Conservation (phyloP, 306 rosid species). For the Lupinus albus region DNA sequence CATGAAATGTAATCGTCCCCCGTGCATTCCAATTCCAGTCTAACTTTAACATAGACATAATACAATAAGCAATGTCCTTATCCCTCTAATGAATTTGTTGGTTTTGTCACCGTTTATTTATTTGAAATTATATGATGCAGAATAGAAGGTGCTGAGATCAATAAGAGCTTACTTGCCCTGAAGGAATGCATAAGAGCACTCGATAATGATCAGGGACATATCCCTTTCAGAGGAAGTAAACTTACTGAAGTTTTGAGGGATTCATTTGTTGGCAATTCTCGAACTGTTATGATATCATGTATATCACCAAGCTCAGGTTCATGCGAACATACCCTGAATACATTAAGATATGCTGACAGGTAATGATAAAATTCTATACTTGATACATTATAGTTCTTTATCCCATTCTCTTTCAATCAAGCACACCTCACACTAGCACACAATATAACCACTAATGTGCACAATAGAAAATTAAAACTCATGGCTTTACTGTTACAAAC, state of each 20-base stretch:
- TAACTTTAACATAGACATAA: background rate
- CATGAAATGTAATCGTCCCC: conserved; percentile 20
- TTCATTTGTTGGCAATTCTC: conserved; percentile 93
- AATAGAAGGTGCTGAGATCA: conserved; percentile 99
- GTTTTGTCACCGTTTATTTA: conserved; percentile 29
- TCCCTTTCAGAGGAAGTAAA: conserved; percentile 99
- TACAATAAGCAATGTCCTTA: background rate
- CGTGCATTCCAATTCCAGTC: background rate
- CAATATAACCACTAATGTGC: conserved; percentile 10
- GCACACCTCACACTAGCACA: conserved; percentile 25
- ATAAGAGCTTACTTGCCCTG: conserved; percentile 96
- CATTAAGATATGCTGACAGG: conserved; percentile 99
- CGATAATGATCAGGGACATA: conserved; percentile 98
- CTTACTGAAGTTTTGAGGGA: conserved; percentile 98
- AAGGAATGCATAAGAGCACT: conserved; percentile 99
- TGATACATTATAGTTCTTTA: conserved; percentile 9
- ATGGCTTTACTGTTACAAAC: conserved; percentile 30
- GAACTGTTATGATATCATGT: conserved; percentile 98
- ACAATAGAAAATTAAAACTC: conserved; percentile 20
- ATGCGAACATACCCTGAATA: conserved; percentile 95
- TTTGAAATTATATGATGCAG: conserved; percentile 59
- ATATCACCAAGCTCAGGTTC: conserved; percentile 99
- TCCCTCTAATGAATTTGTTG: conserved; percentile 35
- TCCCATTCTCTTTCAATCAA: conserved; percentile 2
- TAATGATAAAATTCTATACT: conserved; percentile 39